Percentiles rank a stretch among this genome's conserved stretches.
phyloP scores from a whole-genome alignment of 148 eudicot genomes.

The Vaccinium macrocarpon region DNA sequence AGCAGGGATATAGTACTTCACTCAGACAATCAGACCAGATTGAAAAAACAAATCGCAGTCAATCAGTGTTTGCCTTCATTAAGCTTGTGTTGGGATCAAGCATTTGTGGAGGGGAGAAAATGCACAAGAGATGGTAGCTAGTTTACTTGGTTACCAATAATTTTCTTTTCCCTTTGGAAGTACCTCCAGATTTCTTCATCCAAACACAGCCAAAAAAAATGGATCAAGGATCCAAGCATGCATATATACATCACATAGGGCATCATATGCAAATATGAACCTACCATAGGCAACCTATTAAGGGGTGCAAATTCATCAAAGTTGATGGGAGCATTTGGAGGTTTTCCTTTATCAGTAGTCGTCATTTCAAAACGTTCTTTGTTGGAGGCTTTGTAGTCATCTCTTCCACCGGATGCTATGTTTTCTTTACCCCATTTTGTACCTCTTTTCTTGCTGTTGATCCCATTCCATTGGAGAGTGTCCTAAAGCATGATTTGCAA shows the following conservation, averaged over 20 bases:
- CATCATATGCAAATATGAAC: not conserved
- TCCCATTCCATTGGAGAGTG: constrained; percentile 21
- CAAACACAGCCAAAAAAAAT: not conserved
- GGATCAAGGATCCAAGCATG: not conserved
- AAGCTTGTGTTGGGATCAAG: not conserved
- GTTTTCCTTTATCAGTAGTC: constrained; percentile 27
- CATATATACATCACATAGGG: not conserved
- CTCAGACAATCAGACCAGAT: not conserved
- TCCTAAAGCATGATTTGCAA: constrained; percentile 20
- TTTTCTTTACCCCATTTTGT: constrained; percentile 27
- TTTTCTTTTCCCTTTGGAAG: not conserved
- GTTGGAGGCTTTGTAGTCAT: constrained; percentile 29
- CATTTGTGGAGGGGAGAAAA: not conserved
- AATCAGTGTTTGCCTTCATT: not conserved
- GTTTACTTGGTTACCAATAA: not conserved
- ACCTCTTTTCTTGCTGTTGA: constrained; percentile 25
- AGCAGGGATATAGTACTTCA: not conserved
- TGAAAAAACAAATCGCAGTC: not conserved
- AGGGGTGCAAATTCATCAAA: constrained; percentile 73
- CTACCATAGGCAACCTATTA: constrained; percentile 55
- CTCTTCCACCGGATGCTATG: constrained; percentile 22
- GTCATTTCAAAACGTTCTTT: constrained; percentile 24
- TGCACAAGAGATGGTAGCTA: not conserved
- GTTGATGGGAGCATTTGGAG: constrained; percentile 27
- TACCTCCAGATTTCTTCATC: not conserved